phyloP scores from a whole-genome alignment of 495 filamentous ascomycete genomes.

The Talaromyces trachyspermus region DNA sequence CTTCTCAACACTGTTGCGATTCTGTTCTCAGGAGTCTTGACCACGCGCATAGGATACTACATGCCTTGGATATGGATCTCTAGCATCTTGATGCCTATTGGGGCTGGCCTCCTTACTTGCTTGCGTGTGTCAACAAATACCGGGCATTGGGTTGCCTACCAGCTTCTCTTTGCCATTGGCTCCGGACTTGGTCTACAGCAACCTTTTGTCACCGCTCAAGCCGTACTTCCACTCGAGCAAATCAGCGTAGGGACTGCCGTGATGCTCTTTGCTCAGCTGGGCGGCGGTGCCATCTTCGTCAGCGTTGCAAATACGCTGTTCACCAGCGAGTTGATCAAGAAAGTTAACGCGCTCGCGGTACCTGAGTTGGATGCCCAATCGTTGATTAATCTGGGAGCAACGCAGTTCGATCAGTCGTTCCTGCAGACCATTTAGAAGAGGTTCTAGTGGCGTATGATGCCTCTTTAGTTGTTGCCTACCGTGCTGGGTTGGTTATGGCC shows the following conservation, averaged over 20 bases:
- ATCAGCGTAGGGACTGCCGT: neutral
- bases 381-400: too few relatives aligned
- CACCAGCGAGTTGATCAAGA: constrained; percentile 24
- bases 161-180: neutral
- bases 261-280: neutral
- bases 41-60: constrained; percentile 22
- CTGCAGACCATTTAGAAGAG: too few relatives aligned
- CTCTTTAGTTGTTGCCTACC: too few relatives aligned
- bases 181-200: neutral
- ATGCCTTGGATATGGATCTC: constrained; percentile 49
- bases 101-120: constrained; percentile 10
- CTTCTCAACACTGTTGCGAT: constrained; percentile 13
- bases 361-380: too few relatives aligned
- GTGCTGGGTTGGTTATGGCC: too few relatives aligned
- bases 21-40: constrained; percentile 13
- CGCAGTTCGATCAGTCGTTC: too few relatives aligned
- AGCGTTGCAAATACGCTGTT: neutral
- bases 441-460: too few relatives aligned
- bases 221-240: neutral
- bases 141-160: neutral
- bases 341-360: too few relatives aligned
- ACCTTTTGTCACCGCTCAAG: neutral
- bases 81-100: constrained; percentile 11
- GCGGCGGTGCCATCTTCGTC: neutral
- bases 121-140: neutral